Conservation (phyloP, 1,284 basidiomycete genomes). For the Thecaphora frezii region DNA sequence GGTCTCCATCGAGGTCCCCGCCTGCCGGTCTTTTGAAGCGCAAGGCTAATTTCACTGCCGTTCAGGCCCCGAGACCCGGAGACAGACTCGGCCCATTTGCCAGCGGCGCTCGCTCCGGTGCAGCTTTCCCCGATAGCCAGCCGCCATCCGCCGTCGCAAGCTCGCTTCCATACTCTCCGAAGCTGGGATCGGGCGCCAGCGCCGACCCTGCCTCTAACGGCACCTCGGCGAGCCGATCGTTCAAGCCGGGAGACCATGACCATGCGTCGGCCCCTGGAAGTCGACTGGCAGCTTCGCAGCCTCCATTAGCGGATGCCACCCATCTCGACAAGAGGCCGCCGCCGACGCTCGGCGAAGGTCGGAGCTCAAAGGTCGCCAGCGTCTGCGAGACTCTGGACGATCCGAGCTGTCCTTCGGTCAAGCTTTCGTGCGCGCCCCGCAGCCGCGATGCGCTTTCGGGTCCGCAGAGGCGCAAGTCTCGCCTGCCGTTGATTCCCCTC, state of each 20-base stretch:
- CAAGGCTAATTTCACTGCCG: constrained; percentile 26
- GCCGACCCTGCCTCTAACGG: neutral
- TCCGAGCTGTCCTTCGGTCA: constrained; percentile 10
- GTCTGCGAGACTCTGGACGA: constrained; percentile 27
- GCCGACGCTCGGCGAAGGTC: neutral
- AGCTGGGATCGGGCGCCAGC: neutral
- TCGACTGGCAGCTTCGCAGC: neutral
- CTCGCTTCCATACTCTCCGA: neutral
- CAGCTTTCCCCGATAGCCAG: too few species aligned
- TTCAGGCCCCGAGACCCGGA: constrained; percentile 10
- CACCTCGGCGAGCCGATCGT: neutral
- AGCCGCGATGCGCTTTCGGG: constrained; percentile 9
- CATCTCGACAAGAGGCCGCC: neutral
- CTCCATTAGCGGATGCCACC: neutral
- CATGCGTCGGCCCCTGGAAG: neutral
- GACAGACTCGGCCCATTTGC: too few species aligned
- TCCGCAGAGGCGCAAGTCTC: constrained; percentile 23
- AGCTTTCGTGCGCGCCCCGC: constrained; percentile 25
- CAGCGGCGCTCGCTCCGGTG: too few species aligned
- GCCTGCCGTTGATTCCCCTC: constrained; percentile 29
- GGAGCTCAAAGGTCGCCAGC: constrained; percentile 2
- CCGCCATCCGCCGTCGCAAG: neutral
- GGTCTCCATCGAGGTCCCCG: constrained; percentile 18
- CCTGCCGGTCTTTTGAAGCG: constrained; percentile 31
- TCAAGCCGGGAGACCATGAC: too few species aligned